Base-by-base conservation (phyloP, 2,329 filamentous ascomycete genomes). In the Ophiostoma ulmi region DNA sequence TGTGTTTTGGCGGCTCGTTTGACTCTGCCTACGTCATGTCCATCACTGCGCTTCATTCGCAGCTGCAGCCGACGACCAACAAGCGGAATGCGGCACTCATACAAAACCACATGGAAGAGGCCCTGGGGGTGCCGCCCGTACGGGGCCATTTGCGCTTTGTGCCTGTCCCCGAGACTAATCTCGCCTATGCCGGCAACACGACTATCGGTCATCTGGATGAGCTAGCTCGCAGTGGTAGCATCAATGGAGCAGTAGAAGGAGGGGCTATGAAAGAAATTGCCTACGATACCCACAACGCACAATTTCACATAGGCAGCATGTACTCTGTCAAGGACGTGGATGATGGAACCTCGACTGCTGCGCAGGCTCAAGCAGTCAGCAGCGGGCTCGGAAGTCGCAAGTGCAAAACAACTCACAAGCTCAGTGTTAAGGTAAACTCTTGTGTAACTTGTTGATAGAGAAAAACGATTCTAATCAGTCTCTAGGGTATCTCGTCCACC, bases 11-110 rank as follows among this genome's bases (percentile, higher is more conserved):
- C 1, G 91, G 89, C 48, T 89, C 88, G 5, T 90, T 92, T 73
- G 90, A 93, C 68, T 90, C 92, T 3, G 91, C 92, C 26, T 97
- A 97, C 77, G 85, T 89, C 72, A 83, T 97, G 76, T 90, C 87
- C 44, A 86, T 97, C 72, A 89, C 86, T 48, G 89, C 92, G 0
- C 83, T 95, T 11, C 84, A 90, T 0, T 83, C 83, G 13, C 85
- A 92, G 74, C 81, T 95, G 71, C 88, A 90, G 72, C 87, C 91
- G 0, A 86, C 88, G 3, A 92, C 88, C 69, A 97, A 97, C 80
- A 91, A 91, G 78, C 88, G 92, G 73, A 95, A 94, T 78, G 88
- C 92, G 0, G 84, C 85, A n/a, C 80, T 96, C 22, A 86, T 96
- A 3, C 91, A 95, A 77, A 84, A 83, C n/a, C 90, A 91, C 77